Conservation (phyloP, 768 basidiomycete species). For the Rubroboletus pulcherrimus region DNA sequence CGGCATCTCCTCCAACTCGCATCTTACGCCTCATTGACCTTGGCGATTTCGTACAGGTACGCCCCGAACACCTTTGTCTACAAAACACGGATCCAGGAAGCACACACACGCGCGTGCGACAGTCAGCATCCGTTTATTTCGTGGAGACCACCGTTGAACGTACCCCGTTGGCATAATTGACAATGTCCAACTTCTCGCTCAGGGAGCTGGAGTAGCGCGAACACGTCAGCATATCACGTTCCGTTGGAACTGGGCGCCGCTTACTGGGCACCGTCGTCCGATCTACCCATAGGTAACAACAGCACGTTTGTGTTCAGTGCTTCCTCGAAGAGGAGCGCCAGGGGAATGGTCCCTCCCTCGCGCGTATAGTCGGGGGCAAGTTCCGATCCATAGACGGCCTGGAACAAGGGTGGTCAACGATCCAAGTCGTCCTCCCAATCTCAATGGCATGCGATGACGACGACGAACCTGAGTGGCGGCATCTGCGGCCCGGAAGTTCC, state of each 20-base stretch:
- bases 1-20: background rate
- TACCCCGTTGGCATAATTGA: constrained; percentile 80
- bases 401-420: background rate
- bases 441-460: background rate
- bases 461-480: constrained; percentile 62
- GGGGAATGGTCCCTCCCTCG: constrained; percentile 86
- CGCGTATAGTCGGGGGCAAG: constrained; percentile 72
- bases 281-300: constrained; percentile 84
- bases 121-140: background rate
- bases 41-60: constrained; percentile 15
- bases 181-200: constrained; percentile 89
- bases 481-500: constrained; percentile 84
- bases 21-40: background rate
- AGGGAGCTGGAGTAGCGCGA: constrained; percentile 50
- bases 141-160: constrained; percentile 23
- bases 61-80: constrained; percentile 16
- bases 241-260: too few species aligned
- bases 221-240: background rate
- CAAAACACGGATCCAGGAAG: background rate
- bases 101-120: background rate
- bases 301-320: constrained; percentile 75
- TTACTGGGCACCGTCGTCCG: constrained; percentile 88
- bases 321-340: constrained; percentile 85
- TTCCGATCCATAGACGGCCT: constrained; percentile 16
- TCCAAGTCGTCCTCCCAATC: background rate